A percentile compares a stretch with the other conserved stretches of the same genome.
Evolutionary conservation across 495 filamentous ascomycete genomes (phyloP).

Genomic region (Cercophora samala): DNA sequence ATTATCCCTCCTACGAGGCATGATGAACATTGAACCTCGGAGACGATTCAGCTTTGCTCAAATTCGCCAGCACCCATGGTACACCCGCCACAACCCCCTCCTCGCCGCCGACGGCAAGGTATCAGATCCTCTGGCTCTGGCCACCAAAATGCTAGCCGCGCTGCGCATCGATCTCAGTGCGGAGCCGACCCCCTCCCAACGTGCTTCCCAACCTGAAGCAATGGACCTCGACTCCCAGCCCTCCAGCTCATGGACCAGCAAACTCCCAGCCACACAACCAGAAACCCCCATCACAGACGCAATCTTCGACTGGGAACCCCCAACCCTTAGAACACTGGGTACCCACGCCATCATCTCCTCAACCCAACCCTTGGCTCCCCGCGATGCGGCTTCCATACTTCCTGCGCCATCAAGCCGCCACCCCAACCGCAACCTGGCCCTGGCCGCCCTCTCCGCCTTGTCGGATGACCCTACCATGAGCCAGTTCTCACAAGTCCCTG

Average conservation of each 20-base stretch:
- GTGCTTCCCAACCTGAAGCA: conserved; percentile 37
- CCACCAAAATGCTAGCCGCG: conserved; percentile 87
- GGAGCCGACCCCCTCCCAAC: conserved; percentile 55
- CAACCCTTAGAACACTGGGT: conserved; percentile 41
- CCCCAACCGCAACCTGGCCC: background rate
- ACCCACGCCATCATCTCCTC: conserved; percentile 55
- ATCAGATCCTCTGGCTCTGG: conserved; percentile 75
- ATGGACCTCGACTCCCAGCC: conserved; percentile 58
- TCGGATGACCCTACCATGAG: conserved; percentile 87
- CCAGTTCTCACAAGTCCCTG: conserved; percentile 80
- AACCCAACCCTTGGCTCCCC: conserved; percentile 47
- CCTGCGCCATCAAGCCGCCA: conserved; percentile 1
- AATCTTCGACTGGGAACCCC: conserved; percentile 75
- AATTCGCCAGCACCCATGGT: conserved; percentile 93
- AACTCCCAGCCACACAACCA: conserved; percentile 70
- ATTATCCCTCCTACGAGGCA: conserved; percentile 84
- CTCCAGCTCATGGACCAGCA: conserved; percentile 22
- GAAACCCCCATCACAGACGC: conserved; percentile 66
- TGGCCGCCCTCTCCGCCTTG: conserved; percentile 57
- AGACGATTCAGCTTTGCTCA: conserved; percentile 83
- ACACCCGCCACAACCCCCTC: conserved; percentile 75
- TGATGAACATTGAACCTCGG: conserved; percentile 77
- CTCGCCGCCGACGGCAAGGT: conserved; percentile 70
- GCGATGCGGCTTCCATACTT: conserved; percentile 30
- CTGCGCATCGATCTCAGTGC: conserved; percentile 88